These are phyloP conservation scores for Hordeum vulgare DNA, from an alignment of 176 grass and related monocot genomes.

Conservation along the genomic window MorexV3_pseudomolecules_assembly NC_058518.1:4302677-4303176, in stretches of 20 bases:
- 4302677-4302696: no score
- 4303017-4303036: constrained; percentile 24
- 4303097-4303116: not conserved
- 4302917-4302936: constrained; percentile 11
- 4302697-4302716: no score
- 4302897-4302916: not conserved
- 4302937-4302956: not conserved
- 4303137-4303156: not conserved
- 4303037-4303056: not conserved
- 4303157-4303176: not conserved
- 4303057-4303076: not conserved
- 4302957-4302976: not conserved
- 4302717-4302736: no score
- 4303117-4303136: not conserved
- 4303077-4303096: not conserved
- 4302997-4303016: not conserved
- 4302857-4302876: not conserved
- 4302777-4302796: no score
- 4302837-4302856: not conserved
- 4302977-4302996: not conserved
- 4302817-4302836: no score
- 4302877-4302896: not conserved
- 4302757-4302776: no score
- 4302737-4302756: no score
- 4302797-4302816: no score